A percentile compares a stretch with the other conserved stretches of the same genome.
Evolutionary conservation across 2,329 filamentous ascomycete genomes (phyloP).

Genomic region (Penicillium sp.): DNA sequence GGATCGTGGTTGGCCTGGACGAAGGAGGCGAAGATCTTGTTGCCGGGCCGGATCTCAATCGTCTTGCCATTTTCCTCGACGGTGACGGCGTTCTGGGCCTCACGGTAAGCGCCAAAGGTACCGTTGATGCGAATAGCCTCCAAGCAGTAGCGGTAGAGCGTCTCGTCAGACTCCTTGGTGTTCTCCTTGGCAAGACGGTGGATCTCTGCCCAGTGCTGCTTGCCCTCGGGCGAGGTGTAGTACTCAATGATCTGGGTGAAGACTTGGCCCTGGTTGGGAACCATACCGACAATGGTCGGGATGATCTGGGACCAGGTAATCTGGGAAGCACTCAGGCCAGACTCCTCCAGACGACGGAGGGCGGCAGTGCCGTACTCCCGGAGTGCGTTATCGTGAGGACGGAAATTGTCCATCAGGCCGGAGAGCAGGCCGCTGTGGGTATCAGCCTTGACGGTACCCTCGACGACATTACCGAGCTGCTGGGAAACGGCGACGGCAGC

Average conservation of each 20-base stretch:
- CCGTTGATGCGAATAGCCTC: slow-evolving; percentile 72
- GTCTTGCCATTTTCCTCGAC: slow-evolving; percentile 56
- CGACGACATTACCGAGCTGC: slow-evolving; percentile 64
- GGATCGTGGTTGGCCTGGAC: slow-evolving; percentile 61
- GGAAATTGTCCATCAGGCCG: slow-evolving; percentile 52
- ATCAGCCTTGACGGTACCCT: slow-evolving; percentile 66
- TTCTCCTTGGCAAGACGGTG: slow-evolving; percentile 62
- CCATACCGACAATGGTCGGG: slow-evolving; percentile 67
- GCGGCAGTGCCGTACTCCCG: slow-evolving; percentile 67
- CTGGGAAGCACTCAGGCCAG: slow-evolving; percentile 64
- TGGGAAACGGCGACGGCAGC: slow-evolving; percentile 60
- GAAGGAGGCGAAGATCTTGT: slow-evolving; percentile 67
- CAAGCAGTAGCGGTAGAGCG: slow-evolving; percentile 70
- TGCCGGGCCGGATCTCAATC: slow-evolving; percentile 59
- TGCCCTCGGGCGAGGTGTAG: slow-evolving; percentile 64
- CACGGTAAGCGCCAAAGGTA: slow-evolving; percentile 64
- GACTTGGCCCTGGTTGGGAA: slow-evolving; percentile 71
- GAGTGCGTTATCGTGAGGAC: slow-evolving; percentile 60
- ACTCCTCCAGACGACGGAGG: slow-evolving; percentile 66
- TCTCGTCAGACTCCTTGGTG: slow-evolving; percentile 61
- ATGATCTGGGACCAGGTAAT: slow-evolving; percentile 73
- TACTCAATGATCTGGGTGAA: slow-evolving; percentile 75
- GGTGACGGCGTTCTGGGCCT: slow-evolving; percentile 53
- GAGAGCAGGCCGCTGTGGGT: slow-evolving; percentile 61
- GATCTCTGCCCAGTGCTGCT: slow-evolving; percentile 62